Percentiles rank a stretch among this genome's conserved stretches.
These are phyloP conservation scores for Daldinia vernicosa DNA, from an alignment of 495 filamentous ascomycete genomes.

Conservation along the genomic window DNA sequence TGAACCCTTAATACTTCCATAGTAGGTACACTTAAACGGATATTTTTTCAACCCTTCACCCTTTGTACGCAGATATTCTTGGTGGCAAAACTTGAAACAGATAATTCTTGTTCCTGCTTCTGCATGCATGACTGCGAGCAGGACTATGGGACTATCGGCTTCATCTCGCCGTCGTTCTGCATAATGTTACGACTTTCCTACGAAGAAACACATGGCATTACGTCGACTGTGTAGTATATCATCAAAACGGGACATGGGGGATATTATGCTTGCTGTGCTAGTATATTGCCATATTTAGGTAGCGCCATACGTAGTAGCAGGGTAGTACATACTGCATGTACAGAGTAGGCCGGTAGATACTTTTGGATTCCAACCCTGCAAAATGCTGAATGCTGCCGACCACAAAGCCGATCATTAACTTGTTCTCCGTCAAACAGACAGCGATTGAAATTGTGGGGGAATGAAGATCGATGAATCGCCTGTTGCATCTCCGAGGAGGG, in stretches of 20 bases:
- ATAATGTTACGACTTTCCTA: slow-evolving; percentile 8
- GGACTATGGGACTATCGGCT: slow-evolving; percentile 12
- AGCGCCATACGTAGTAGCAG: background rate
- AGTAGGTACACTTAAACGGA: background rate
- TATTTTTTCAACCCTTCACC: background rate
- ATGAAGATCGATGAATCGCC: slow-evolving; percentile 37
- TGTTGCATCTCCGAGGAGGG: slow-evolving; percentile 51
- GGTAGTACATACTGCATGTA: slow-evolving; percentile 31
- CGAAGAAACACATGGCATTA: slow-evolving; percentile 20
- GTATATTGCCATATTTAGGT: background rate
- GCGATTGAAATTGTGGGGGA: slow-evolving; percentile 31
- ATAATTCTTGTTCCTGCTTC: slow-evolving; percentile 17
- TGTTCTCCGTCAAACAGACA: slow-evolving; percentile 14
- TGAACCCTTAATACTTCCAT: background rate
- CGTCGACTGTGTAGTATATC: slow-evolving; percentile 12
- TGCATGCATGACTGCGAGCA: slow-evolving; percentile 14
- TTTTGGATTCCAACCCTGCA: slow-evolving; percentile 27
- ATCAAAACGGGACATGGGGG: slow-evolving; percentile 1
- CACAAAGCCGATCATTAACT: slow-evolving; percentile 27
- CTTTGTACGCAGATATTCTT: background rate
- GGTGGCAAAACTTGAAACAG: background rate
- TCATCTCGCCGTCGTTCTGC: background rate
- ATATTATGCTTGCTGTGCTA: background rate
- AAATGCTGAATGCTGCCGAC: slow-evolving; percentile 8
- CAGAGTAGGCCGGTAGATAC: slow-evolving; percentile 28